Evolutionary conservation across 108 stramenopile genomes (phyloP).

Genomic region (Parietichytrium sp.): DNA sequence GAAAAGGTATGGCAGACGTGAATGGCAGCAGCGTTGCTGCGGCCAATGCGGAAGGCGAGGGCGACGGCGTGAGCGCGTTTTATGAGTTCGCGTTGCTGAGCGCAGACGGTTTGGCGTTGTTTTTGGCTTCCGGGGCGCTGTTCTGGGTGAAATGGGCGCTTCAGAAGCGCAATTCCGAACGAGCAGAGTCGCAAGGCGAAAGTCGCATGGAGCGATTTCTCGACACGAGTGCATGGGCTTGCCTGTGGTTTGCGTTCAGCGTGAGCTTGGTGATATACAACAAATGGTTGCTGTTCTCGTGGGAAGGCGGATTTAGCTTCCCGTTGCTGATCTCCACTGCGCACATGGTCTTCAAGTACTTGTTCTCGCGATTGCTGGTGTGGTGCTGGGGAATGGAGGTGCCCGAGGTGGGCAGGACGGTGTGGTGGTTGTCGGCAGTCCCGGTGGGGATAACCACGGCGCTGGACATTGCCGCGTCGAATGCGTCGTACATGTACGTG

Average conservation of each 20-base stretch:
- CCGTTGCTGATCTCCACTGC: constrained; percentile 38
- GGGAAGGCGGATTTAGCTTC: constrained; percentile 47
- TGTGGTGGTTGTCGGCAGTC: constrained; percentile 24
- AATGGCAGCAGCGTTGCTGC: too few species aligned
- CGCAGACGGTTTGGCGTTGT: too few species aligned
- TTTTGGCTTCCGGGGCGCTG: too few species aligned
- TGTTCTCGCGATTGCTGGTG: constrained; percentile 20
- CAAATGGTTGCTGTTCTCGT: constrained; percentile 44
- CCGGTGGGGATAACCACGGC: constrained; percentile 43
- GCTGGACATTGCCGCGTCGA: constrained; percentile 37
- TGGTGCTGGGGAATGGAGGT: neutral
- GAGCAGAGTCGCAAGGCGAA: too few species aligned
- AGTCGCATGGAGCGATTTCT: too few species aligned
- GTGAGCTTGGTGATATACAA: constrained; percentile 40
- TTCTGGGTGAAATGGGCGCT: too few species aligned
- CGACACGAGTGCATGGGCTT: too few species aligned
- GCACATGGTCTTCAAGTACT: constrained; percentile 46
- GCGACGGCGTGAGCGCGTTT: too few species aligned
- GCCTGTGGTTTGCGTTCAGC: constrained; percentile 39
- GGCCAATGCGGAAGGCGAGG: too few species aligned
- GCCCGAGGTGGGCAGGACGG: neutral
- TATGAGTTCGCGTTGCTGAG: too few species aligned
- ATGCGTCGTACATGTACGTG: constrained; percentile 37
- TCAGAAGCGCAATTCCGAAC: too few species aligned
- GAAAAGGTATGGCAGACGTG: too few species aligned